Conservation (phyloP, 805 yeast species). For the Metschnikowia gelsemii region DNA sequence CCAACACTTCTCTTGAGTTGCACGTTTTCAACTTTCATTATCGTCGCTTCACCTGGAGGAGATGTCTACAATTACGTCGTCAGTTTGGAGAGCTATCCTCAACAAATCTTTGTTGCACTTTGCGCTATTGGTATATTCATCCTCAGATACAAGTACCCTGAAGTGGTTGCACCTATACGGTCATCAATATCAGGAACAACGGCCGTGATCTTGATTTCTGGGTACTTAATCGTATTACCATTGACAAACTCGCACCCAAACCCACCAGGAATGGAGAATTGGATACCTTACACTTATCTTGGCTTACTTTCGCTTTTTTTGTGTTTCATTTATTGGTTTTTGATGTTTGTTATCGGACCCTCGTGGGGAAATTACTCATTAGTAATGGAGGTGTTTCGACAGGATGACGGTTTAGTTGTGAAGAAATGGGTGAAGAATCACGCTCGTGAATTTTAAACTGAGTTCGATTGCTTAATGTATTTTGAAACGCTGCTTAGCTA, state of each 20-base stretch:
- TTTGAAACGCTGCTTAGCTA: background rate
- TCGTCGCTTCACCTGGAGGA: slow-evolving; percentile 44
- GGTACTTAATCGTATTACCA: slow-evolving; percentile 53
- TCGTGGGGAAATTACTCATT: slow-evolving; percentile 45
- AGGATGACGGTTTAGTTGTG: slow-evolving; percentile 58
- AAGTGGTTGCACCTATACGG: slow-evolving; percentile 49
- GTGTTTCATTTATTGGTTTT: slow-evolving; percentile 56
- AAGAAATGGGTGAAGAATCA: slow-evolving; percentile 52
- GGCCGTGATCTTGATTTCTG: slow-evolving; percentile 45
- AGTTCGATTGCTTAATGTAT: background rate
- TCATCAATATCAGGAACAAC: slow-evolving; percentile 50
- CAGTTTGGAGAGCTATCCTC: slow-evolving; percentile 52
- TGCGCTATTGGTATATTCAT: slow-evolving; percentile 59
- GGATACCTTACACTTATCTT: slow-evolving; percentile 52
- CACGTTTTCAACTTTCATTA: slow-evolving; percentile 38
- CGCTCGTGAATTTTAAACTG: slow-evolving; percentile 2
- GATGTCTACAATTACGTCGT: slow-evolving; percentile 53
- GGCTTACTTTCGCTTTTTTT: slow-evolving; percentile 41
- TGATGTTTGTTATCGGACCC: slow-evolving; percentile 52
- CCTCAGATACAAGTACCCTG: slow-evolving; percentile 49
- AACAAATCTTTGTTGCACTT: slow-evolving; percentile 49
- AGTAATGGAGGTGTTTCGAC: slow-evolving; percentile 36
- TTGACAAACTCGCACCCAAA: slow-evolving; percentile 39
- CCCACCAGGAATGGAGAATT: slow-evolving; percentile 38
- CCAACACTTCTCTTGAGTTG: slow-evolving; percentile 48